Evolutionary conservation across 306 rosid genomes (phyloP), one percentile per base, ranked within the genome.

Genomic region (Senna tora): DNA sequence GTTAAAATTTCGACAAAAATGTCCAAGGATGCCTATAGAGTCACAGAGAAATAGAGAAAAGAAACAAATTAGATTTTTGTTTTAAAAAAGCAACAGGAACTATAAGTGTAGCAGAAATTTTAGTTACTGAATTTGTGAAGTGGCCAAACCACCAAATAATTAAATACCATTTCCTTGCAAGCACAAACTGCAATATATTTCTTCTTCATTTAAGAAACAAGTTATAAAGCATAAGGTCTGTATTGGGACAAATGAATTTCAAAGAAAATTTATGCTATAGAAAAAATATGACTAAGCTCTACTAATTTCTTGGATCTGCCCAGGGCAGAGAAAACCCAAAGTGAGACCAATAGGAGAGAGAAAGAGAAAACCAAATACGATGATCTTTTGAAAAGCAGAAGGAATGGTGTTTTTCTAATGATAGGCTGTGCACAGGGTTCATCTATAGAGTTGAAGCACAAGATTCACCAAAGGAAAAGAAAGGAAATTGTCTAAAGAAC

Each of bases 241-340:
- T 17, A 12, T 57, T 56, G 60, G 56, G 65, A 50, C 52, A 56
- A 55, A 57, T 33, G 38, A 43, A 66, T 25, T 46, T 20, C 72
- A 76, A 5, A 28, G 30, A 21, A 64, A 56, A 47, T 49, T 7
- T 30, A 78, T 9, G 49, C 41, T 30, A 42, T 15, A 33, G 38
- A 32, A 74, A 74, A 79, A 64, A 60, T 38, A 50, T 45, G 17
- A 62, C 32, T 32, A 53, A 53, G 41, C 41, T 17, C 17, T 13
- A 60, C 12, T 49, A 33, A 12, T 19, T 30, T 45, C 22, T 25
- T 65, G 22, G 76, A 79, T 14, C 11, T 7, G 13, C 45, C 30
- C 53, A 63, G 32, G 20, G 67, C 32, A 46, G 69, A 50, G 45
- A 36, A 64, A 78, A 59, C 15, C 50, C 66, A 77, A 34, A 58